These are phyloP conservation scores for Aspergillus fructus DNA, from an alignment of 2,329 filamentous ascomycete genomes.

Conservation along the genomic window DNA sequence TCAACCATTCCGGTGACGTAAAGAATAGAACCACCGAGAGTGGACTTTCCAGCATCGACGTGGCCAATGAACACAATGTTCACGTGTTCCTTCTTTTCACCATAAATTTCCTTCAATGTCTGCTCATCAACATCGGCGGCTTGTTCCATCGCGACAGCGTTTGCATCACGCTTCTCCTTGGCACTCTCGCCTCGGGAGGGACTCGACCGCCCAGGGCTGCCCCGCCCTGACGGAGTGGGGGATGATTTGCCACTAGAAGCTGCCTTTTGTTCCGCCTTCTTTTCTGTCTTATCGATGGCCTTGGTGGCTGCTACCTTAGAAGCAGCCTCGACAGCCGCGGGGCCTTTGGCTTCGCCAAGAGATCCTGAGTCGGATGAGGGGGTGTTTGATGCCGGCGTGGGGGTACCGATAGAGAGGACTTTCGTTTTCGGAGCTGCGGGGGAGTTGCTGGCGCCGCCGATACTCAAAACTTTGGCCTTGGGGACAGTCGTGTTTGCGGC, in stretches of 20 bases:
- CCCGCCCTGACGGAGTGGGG: slow-evolving; percentile 78
- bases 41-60: slow-evolving; percentile 98
- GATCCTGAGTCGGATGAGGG: slow-evolving; percentile 54
- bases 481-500: slow-evolving; percentile 42
- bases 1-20: slow-evolving; percentile 99
- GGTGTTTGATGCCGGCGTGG: slow-evolving; percentile 35
- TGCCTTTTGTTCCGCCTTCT: slow-evolving; percentile 54
- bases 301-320: slow-evolving; percentile 84
- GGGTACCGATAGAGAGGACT: slow-evolving; percentile 71
- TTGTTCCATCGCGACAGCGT: slow-evolving; percentile 82
- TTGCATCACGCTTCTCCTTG: slow-evolving; percentile 66
- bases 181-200: slow-evolving; percentile 62
- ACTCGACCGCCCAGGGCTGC: slow-evolving; percentile 75
- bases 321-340: slow-evolving; percentile 61
- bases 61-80: slow-evolving; percentile 98
- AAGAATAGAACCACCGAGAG: slow-evolving; percentile 87
- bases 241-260: slow-evolving; percentile 70
- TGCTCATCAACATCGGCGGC: slow-evolving; percentile 76
- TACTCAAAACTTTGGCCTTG: slow-evolving; percentile 61
- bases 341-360: slow-evolving; percentile 43
- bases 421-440: slow-evolving; percentile 61
- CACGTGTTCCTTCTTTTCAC: slow-evolving; percentile 74
- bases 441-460: slow-evolving; percentile 53
- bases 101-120: slow-evolving; percentile 88
- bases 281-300: slow-evolving; percentile 87